Percentiles rank a stretch among this genome's conserved stretches.
Evolutionary conservation across 495 filamentous ascomycete genomes (phyloP).

Genomic region (Trichoderma gamsii): DNA sequence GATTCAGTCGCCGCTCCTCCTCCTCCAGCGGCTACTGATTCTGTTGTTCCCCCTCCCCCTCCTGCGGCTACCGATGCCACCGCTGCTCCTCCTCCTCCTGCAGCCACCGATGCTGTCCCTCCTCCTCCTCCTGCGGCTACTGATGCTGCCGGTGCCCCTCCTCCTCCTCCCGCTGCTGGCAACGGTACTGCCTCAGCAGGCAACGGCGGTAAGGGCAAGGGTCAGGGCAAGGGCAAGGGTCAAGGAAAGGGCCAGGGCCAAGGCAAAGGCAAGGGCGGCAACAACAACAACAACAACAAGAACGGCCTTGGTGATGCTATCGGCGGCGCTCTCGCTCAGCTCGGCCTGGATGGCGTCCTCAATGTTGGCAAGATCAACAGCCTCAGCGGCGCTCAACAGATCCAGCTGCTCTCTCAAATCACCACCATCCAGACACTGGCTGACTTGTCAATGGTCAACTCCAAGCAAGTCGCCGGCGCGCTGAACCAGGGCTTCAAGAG

Average conservation of each 20-base stretch:
- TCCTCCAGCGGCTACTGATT: neutral
- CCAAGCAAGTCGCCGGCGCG: neutral
- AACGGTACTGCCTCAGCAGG: neutral
- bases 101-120: neutral
- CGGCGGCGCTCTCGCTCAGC: constrained; percentile 20
- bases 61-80: neutral
- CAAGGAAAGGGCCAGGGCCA: constrained; percentile 11
- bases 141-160: neutral
- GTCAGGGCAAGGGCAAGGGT: constrained; percentile 15
- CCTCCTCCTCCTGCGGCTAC: neutral
- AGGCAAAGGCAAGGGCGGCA: constrained; percentile 10
- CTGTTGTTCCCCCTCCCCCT: neutral
- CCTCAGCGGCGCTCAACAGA: constrained; percentile 27
- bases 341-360: constrained; percentile 17
- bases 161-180: neutral
- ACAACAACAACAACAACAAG: constrained; percentile 14
- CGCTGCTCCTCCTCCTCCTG: neutral
- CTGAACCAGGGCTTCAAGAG: constrained; percentile 1
- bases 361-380: constrained; percentile 18
- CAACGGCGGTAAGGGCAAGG: constrained; percentile 12
- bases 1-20: neutral
- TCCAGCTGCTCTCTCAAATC: neutral
- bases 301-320: constrained; percentile 19
- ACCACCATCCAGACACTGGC: neutral
- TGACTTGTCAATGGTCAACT: neutral